Evolutionary conservation across 805 yeast species (phyloP), one percentile per base, ranked within the genome.

Genomic region (Tetrapisispora nanseiensis): DNA sequence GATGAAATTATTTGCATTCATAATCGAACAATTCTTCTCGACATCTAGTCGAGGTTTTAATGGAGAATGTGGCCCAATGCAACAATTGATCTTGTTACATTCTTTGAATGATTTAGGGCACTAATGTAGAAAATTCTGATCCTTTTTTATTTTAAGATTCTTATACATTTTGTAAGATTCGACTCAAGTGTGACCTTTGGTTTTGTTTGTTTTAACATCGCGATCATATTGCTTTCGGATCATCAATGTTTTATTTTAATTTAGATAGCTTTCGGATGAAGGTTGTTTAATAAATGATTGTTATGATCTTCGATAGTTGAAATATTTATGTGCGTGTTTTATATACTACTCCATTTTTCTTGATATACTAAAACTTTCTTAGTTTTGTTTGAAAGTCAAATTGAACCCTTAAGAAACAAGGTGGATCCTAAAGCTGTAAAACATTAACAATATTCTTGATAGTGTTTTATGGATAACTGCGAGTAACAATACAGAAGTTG

Each of bases 61-160:
- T 61, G 65, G 65, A 55, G 65, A 61, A 37, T 46, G 62, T 56
- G 65, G 62, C 57, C 63, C 65, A 52, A 55, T 62, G 64, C 64
- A 59, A 58, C 49, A 44, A 51, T 49, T 53, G 45, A 58, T 57
- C 65, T 61, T 61, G 65, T 61, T 61, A 61, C 65, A 61, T 57
- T 59, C 60, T 51, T 40, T 44, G 53, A 54, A 54, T 57, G 58
- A 54, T 51, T 41, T 51, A 55, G 64, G 63, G 56, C 64, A 58
- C 59, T 53, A 24, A 24, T 19, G 46, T 61, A 59, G 54, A 51
- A 61, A 55, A 61, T 61, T 61, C 65, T 61, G 65, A 61, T 61
- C 57, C 65, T 61, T 61, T 54, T 39, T 37, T 12, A 31, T 4
- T 33, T 22, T 13, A 22, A 21, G 5, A 21, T 27, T 27, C 9